Conservation (phyloP, 2,329 filamentous ascomycete genomes). For the Penicillium paneum region DNA sequence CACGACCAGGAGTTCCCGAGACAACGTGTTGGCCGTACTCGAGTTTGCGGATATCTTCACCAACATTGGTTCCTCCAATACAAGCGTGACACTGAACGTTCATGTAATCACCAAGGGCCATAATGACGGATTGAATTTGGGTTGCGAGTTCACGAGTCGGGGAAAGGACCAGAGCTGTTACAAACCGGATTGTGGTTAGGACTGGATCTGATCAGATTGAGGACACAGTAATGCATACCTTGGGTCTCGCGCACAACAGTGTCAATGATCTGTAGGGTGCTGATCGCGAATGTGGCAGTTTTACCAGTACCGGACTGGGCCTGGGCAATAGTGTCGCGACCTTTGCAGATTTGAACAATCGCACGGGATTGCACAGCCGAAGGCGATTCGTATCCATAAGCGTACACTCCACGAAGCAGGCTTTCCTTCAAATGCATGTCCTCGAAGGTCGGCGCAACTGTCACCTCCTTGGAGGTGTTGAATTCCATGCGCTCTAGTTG, state of each 20-base stretch:
- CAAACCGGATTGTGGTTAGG: constrained; percentile 9
- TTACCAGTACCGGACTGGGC: constrained; percentile 97
- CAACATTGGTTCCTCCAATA: constrained; percentile 96
- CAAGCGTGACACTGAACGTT: constrained; percentile 98
- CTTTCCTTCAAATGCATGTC: constrained; percentile 98
- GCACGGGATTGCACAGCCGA: constrained; percentile 97
- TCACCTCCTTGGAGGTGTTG: constrained; percentile 95
- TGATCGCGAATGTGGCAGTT: constrained; percentile 94
- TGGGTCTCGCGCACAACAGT: constrained; percentile 89
- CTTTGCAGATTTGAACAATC: constrained; percentile 98
- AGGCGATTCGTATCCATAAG: constrained; percentile 96
- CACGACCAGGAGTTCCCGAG: constrained; percentile 96
- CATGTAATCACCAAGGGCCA: constrained; percentile 99
- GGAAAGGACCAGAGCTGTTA: constrained; percentile 78
- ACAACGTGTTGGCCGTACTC: constrained; percentile 95
- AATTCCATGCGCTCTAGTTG: constrained; percentile 86
- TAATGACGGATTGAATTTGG: constrained; percentile 99
- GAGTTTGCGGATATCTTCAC: constrained; percentile 98
- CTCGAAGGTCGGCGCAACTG: constrained; percentile 85
- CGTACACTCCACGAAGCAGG: constrained; percentile 93
- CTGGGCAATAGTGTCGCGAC: constrained; percentile 96
- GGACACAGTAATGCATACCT: constrained; percentile 38
- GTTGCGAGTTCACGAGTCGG: constrained; percentile 94
- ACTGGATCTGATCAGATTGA: not conserved
- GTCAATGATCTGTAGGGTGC: constrained; percentile 92